Evolutionary conservation across 768 basidiomycete genomes (phyloP).

Genomic region (Porphyrellus cyaneotinctus): DNA sequence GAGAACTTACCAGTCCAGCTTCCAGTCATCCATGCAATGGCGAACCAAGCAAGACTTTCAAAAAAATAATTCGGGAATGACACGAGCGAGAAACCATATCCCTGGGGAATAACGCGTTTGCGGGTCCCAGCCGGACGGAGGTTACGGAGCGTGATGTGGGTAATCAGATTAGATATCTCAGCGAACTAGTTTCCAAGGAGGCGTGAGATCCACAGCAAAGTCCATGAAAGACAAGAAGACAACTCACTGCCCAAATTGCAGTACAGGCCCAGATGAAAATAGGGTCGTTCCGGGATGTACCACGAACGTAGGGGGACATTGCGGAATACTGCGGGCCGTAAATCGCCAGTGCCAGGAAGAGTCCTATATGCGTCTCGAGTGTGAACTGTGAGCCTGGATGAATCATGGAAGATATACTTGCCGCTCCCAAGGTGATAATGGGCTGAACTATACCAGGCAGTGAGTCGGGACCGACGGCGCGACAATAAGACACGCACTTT

Average conservation of each 20-base stretch:
- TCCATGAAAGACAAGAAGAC: not conserved
- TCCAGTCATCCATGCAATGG: conserved; percentile 71
- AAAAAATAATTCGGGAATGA: conserved; percentile 95
- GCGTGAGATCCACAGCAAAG: not conserved
- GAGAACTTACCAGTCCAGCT: conserved; percentile 61
- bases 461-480: not conserved
- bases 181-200: conserved; percentile 51
- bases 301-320: conserved; percentile 55
- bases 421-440: conserved; percentile 86
- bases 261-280: conserved; percentile 64
- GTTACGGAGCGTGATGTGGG: conserved; percentile 77
- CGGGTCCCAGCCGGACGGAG: conserved; percentile 80
- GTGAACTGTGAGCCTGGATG: not conserved
- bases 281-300: conserved; percentile 60
- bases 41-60: conserved; percentile 74
- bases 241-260: conserved; percentile 72
- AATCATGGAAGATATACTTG: conserved; percentile 18
- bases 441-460: conserved; percentile 52
- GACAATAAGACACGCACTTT: conserved; percentile 55
- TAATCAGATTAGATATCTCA: conserved; percentile 78
- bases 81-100: conserved; percentile 86
- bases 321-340: conserved; percentile 80
- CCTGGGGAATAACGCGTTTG: conserved; percentile 81
- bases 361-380: conserved; percentile 36
- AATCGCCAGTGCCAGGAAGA: conserved; percentile 73